These are phyloP conservation scores for Trichoderma guizhouense DNA, from an alignment of 2,329 filamentous ascomycete genomes.

Conservation along the genomic window DNA sequence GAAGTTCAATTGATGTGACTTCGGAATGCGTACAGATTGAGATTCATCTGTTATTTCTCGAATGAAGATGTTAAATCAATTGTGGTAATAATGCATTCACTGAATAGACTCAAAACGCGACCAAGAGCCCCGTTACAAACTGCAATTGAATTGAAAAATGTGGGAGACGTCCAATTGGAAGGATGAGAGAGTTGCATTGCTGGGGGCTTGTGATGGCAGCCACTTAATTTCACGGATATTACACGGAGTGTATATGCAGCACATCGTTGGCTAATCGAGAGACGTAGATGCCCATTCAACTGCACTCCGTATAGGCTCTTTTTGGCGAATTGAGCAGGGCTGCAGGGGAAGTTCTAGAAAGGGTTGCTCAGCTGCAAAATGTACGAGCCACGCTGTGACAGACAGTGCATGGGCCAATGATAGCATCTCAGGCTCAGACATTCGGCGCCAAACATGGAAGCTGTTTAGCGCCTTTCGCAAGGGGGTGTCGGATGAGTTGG, in stretches of 20 bases:
- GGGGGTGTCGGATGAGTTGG: slow-evolving; percentile 13
- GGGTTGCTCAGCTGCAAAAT: slow-evolving; percentile 3
- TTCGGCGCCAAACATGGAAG: slow-evolving; percentile 7
- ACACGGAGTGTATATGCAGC: neutral
- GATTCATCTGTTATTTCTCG: neutral
- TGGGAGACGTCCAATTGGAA: neutral
- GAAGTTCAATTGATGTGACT: neutral
- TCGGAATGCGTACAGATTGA: neutral
- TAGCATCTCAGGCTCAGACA: slow-evolving; percentile 9
- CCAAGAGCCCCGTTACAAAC: neutral
- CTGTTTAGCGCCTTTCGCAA: slow-evolving; percentile 12
- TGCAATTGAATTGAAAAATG: neutral
- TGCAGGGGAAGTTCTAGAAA: slow-evolving; percentile 11
- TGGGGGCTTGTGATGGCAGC: neutral
- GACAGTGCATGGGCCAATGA: slow-evolving; percentile 8
- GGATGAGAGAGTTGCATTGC: neutral
- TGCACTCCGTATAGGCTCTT: neutral
- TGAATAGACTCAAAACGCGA: neutral
- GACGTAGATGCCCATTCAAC: neutral
- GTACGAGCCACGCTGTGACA: slow-evolving; percentile 9
- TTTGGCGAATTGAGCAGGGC: neutral
- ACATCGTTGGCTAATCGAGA: neutral
- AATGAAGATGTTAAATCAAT: neutral
- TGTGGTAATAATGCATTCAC: neutral
- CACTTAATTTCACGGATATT: neutral